Percentiles rank a stretch among this genome's conserved stretches.
Evolutionary conservation across 2,329 filamentous ascomycete genomes (phyloP).

Genomic region (Bipolaris cookei): DNA sequence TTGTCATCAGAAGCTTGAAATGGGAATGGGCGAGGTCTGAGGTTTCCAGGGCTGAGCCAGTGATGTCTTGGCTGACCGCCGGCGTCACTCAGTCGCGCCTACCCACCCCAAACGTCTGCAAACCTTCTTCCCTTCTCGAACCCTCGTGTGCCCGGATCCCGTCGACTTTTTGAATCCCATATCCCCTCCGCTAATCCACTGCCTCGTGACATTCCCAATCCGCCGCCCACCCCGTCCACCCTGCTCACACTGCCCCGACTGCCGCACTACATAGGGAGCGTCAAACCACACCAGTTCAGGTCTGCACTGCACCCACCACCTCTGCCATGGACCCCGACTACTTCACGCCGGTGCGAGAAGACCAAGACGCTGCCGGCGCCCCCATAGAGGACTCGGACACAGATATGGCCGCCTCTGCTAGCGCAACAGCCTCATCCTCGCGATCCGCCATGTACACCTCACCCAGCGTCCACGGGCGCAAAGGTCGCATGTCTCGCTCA

Average conservation of each 20-base stretch:
- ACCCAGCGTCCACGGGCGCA: slow-evolving; percentile 44
- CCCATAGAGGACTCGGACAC: slow-evolving; percentile 43
- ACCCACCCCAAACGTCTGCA: slow-evolving; percentile 14
- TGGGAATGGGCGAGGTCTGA: slow-evolving; percentile 10
- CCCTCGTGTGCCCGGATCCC: not conserved
- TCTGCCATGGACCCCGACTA: slow-evolving; percentile 44
- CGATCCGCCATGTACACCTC: slow-evolving; percentile 46
- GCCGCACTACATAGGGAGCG: slow-evolving; percentile 16
- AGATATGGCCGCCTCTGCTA: slow-evolving; percentile 45
- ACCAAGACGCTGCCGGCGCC: slow-evolving; percentile 26
- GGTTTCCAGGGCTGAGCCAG: slow-evolving; percentile 16
- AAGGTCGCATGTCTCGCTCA: slow-evolving; percentile 51
- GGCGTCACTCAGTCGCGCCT: slow-evolving; percentile 18
- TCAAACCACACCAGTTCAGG: slow-evolving; percentile 12
- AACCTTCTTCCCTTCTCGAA: slow-evolving; percentile 11
- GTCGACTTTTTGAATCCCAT: slow-evolving; percentile 7
- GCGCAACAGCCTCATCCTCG: slow-evolving; percentile 42
- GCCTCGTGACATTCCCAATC: not conserved
- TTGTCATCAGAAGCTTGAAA: slow-evolving; percentile 8
- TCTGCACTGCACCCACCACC: slow-evolving; percentile 14
- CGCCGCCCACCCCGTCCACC: slow-evolving; percentile 9
- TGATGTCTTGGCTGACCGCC: slow-evolving; percentile 17
- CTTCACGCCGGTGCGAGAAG: slow-evolving; percentile 33
- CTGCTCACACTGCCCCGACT: too few species aligned
- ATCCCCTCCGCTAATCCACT: not conserved